A percentile compares a stretch with the other conserved stretches of the same genome.
These are phyloP conservation scores for Aureobasidium melanogenum DNA, from an alignment of 2,329 filamentous ascomycete species.

Conservation along the genomic window DNA sequence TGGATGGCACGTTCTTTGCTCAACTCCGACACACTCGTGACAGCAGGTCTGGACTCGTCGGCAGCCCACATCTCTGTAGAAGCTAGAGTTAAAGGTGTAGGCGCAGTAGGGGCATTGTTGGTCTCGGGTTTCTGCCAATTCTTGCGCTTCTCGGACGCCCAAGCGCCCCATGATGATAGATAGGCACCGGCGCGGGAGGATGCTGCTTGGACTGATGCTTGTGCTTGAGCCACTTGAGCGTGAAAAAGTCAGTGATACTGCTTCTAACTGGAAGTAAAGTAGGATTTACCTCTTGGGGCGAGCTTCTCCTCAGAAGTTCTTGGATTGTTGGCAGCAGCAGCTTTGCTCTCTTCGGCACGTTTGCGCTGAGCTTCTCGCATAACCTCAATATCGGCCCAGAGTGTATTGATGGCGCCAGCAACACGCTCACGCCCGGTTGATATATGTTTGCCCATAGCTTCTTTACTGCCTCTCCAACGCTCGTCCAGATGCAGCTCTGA, in stretches of 20 bases:
- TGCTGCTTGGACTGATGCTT: slow-evolving; percentile 46
- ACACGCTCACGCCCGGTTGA: slow-evolving; percentile 83
- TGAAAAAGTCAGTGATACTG: slow-evolving; percentile 13
- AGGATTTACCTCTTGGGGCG: not conserved
- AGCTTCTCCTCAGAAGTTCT: slow-evolving; percentile 14
- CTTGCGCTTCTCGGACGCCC: slow-evolving; percentile 68
- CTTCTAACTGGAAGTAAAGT: too few species aligned
- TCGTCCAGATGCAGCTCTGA: slow-evolving; percentile 92
- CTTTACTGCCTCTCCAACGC: slow-evolving; percentile 70
- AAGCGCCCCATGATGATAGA: slow-evolving; percentile 53
- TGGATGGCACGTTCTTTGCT: not conserved
- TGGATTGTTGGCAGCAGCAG: slow-evolving; percentile 19
- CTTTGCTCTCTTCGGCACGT: slow-evolving; percentile 48
- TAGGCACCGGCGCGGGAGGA: slow-evolving; percentile 52
- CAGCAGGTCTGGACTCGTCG: not conserved
- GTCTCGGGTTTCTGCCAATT: slow-evolving; percentile 6
- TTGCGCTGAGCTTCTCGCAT: slow-evolving; percentile 66
- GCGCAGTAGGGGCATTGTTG: not conserved
- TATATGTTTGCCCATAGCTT: slow-evolving; percentile 82
- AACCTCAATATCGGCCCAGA: slow-evolving; percentile 84
- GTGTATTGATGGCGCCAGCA: slow-evolving; percentile 72
- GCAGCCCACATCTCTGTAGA: not conserved
- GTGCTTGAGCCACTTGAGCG: slow-evolving; percentile 43
- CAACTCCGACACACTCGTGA: not conserved
- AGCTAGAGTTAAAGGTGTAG: not conserved